Conservation (phyloP, 177 flowering plant species). For the Tripterygium wilfordii region DNA sequence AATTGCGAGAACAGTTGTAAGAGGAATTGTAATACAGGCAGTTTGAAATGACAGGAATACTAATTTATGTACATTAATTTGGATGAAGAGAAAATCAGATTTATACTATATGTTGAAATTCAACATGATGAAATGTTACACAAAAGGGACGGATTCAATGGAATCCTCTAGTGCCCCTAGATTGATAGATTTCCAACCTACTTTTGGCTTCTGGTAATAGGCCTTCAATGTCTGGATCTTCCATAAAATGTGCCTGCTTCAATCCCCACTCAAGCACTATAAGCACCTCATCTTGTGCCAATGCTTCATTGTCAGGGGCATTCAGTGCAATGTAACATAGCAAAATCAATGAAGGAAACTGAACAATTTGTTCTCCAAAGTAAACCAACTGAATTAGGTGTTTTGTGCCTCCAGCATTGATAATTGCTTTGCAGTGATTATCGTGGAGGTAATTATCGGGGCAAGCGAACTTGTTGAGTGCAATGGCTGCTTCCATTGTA, state of each 20-base stretch:
- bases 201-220: conserved; percentile 57
- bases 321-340: conserved; percentile 56
- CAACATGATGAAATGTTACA: no score
- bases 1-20: neutral
- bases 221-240: conserved; percentile 29
- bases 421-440: conserved; percentile 59
- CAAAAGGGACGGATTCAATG: conserved; percentile 17
- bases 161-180: conserved; percentile 62
- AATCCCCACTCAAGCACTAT: conserved; percentile 75
- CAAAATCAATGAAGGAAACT: conserved; percentile 41
- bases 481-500: conserved; percentile 45
- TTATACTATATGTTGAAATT: no score
- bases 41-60: neutral
- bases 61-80: conserved; percentile 20
- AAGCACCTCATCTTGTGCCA: conserved; percentile 67
- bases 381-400: conserved; percentile 69
- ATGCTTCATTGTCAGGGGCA: conserved; percentile 66
- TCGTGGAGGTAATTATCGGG: conserved; percentile 55
- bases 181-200: conserved; percentile 65
- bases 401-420: conserved; percentile 52
- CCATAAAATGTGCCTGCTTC: conserved; percentile 42
- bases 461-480: conserved; percentile 58
- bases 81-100: no score
- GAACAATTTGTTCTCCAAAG: conserved; percentile 63
- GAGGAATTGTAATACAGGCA: neutral